A percentile compares a stretch with the other conserved stretches of the same genome.
Evolutionary conservation across 2,329 filamentous ascomycete genomes (phyloP).

Genomic region (Rosellinia necatrix): DNA sequence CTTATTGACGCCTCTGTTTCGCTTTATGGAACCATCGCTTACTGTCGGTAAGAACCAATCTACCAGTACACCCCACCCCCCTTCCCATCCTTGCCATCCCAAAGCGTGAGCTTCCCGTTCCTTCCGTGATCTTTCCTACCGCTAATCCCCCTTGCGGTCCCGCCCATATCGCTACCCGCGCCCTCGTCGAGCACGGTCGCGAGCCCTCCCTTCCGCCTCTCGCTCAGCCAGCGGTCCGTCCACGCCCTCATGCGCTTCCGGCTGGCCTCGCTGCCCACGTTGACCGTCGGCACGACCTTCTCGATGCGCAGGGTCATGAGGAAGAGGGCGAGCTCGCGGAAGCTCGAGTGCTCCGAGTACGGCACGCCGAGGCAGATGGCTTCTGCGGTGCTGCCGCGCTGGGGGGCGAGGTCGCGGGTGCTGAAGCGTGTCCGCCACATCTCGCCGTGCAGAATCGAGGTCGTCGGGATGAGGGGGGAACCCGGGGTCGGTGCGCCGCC

Average conservation of each 20-base stretch:
- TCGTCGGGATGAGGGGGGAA: conserved; percentile 54
- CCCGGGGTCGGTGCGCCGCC: conserved; percentile 55
- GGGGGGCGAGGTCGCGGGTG: conserved; percentile 73
- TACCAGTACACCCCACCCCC: conserved; percentile 50
- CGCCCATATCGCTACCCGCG: conserved; percentile 43
- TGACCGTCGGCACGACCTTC: conserved; percentile 91
- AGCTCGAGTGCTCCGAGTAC: conserved; percentile 94
- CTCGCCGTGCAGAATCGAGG: conserved; percentile 58
- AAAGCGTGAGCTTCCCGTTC: conserved; percentile 32
- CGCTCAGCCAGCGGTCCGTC: conserved; percentile 65
- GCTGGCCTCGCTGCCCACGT: conserved; percentile 66
- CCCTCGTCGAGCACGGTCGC: conserved; percentile 51
- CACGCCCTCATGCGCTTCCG: conserved; percentile 66
- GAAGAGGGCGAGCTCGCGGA: conserved; percentile 92
- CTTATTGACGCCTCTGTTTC: background rate
- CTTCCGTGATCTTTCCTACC: conserved; percentile 11
- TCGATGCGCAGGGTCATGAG: conserved; percentile 85
- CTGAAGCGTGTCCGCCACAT: conserved; percentile 79
- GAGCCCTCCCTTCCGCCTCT: conserved; percentile 61
- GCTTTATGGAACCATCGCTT: too few relatives aligned
- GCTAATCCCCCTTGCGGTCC: conserved; percentile 40
- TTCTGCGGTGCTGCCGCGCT: conserved; percentile 81
- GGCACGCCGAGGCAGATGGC: conserved; percentile 92
- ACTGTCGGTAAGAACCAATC: background rate
- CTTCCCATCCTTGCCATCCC: conserved; percentile 48